Conservation (phyloP, 805 yeast genomes). For the Candida ortonii region DNA sequence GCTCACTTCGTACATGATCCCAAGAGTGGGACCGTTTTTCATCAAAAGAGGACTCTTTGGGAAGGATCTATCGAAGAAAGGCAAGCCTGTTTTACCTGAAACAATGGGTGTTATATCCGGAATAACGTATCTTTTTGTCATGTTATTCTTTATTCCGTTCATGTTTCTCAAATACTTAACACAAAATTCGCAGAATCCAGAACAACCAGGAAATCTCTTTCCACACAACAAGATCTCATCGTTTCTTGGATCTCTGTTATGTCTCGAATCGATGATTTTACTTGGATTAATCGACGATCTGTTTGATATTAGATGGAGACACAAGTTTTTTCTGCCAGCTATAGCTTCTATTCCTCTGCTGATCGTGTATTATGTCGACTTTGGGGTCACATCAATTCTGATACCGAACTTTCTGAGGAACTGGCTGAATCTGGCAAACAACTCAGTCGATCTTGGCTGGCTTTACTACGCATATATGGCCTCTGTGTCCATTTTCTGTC, state of each 20-base stretch:
- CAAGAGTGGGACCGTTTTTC: constrained; percentile 64
- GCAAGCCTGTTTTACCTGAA: constrained; percentile 79
- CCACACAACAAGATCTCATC: constrained; percentile 84
- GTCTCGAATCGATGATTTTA: constrained; percentile 77
- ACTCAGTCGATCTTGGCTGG: constrained; percentile 68
- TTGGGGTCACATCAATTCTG: constrained; percentile 84
- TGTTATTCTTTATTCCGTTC: constrained; percentile 86
- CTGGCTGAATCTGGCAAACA: constrained; percentile 35
- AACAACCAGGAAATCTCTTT: constrained; percentile 37
- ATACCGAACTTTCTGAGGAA: constrained; percentile 67
- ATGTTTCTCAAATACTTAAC: constrained; percentile 73
- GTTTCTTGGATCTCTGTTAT: constrained; percentile 78
- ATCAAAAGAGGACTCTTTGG: constrained; percentile 81
- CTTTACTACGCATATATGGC: constrained; percentile 89
- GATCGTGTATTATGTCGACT: constrained; percentile 89
- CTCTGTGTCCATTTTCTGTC: constrained; percentile 86
- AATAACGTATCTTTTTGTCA: constrained; percentile 70
- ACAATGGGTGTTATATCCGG: constrained; percentile 91
- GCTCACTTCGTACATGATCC: constrained; percentile 60
- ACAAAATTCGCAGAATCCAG: too few species aligned
- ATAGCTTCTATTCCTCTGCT: constrained; percentile 89
- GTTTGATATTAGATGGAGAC: constrained; percentile 96
- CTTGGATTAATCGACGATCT: constrained; percentile 92
- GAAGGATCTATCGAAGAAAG: constrained; percentile 73
- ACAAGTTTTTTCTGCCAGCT: constrained; percentile 93